Evolutionary conservation across 208 protist genomes (phyloP).

Genomic region (Wallacemonas sp.): DNA sequence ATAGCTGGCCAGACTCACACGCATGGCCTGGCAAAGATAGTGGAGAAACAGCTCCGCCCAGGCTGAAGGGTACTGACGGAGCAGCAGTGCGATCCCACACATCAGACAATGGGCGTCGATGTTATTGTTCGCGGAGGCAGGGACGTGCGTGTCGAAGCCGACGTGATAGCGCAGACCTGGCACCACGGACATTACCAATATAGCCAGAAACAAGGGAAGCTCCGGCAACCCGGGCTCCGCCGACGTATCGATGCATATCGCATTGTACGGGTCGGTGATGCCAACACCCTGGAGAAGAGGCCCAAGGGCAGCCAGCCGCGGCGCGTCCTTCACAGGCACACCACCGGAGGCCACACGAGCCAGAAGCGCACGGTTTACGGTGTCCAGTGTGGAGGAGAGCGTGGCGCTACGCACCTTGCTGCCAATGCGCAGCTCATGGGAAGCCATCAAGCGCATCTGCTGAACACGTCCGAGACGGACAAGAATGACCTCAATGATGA

Average conservation of each 20-base stretch:
- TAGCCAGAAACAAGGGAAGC: slow-evolving; percentile 80
- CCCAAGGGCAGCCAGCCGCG: slow-evolving; percentile 48
- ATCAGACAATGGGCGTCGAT: slow-evolving; percentile 89
- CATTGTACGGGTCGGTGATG: slow-evolving; percentile 77
- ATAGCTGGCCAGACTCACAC: slow-evolving; percentile 31
- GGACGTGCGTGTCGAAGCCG: slow-evolving; percentile 49
- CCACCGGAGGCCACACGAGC: slow-evolving; percentile 82
- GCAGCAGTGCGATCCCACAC: slow-evolving; percentile 85
- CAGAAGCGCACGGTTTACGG: slow-evolving; percentile 88
- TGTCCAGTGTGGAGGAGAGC: slow-evolving; percentile 72
- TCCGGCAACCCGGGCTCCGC: slow-evolving; percentile 44
- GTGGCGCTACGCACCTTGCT: slow-evolving; percentile 84
- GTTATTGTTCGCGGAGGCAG: slow-evolving; percentile 39
- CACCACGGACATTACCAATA: slow-evolving; percentile 66
- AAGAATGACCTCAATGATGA: slow-evolving; percentile 31
- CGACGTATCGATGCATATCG: slow-evolving; percentile 85
- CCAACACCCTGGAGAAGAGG: slow-evolving; percentile 82
- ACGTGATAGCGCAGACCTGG: slow-evolving; percentile 63
- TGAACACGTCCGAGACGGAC: slow-evolving; percentile 68
- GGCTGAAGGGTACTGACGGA: slow-evolving; percentile 93
- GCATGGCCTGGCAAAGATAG: slow-evolving; percentile 83
- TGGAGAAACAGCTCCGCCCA: slow-evolving; percentile 76
- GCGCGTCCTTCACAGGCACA: slow-evolving; percentile 35
- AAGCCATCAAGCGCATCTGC: slow-evolving; percentile 90
- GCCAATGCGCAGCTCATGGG: slow-evolving; percentile 81